These are phyloP conservation scores for Mycena olivaceomarginata DNA, from an alignment of 768 basidiomycete species.

Conservation along the genomic window DNA sequence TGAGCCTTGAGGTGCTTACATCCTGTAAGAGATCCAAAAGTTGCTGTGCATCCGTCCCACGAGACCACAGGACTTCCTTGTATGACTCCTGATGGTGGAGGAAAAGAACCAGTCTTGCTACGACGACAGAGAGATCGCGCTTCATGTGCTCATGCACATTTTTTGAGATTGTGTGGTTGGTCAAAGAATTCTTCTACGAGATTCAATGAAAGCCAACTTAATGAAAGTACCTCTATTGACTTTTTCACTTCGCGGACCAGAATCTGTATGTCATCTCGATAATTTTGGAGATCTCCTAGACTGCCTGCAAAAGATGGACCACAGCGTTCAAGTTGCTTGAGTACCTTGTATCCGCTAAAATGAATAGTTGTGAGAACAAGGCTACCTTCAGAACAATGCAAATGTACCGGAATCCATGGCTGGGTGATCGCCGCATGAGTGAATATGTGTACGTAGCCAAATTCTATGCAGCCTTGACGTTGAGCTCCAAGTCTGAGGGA, in stretches of 20 bases:
- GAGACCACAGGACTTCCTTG: not conserved
- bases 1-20: not conserved
- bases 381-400: no score
- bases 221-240: no score
- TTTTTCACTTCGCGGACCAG: not conserved
- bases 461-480: not conserved
- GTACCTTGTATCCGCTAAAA: not conserved
- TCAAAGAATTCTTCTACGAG: no score
- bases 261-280: not conserved
- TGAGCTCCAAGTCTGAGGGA: no score
- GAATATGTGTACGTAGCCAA: not conserved
- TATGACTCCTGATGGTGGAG: not conserved
- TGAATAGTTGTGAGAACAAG: no score
- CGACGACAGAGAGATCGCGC: not conserved
- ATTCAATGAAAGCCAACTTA: accelerated
- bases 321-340: not conserved
- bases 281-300: not conserved
- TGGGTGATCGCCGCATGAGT: no score
- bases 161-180: no score
- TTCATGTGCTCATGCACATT: not conserved
- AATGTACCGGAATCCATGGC: no score
- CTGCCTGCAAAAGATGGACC: not conserved
- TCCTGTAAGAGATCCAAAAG: conserved; percentile 20
- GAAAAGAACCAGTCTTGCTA: not conserved
- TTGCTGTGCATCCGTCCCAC: not conserved